Conservation (phyloP, 768 basidiomycete genomes). For the Pleurotus cornucopiae region DNA sequence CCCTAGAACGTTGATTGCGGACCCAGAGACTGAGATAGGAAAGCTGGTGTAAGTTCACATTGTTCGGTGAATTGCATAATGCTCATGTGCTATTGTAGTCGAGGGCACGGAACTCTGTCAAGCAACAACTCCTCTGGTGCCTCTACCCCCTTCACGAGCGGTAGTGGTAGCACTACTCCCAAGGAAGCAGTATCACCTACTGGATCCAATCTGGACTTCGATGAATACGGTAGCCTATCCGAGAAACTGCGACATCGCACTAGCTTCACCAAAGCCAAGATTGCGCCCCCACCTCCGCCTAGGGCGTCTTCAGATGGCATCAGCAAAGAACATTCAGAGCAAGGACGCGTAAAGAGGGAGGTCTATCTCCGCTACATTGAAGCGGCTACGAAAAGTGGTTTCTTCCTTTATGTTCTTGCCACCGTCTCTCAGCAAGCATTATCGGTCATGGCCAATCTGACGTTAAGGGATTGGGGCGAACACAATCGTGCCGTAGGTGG, state of each 20-base stretch:
- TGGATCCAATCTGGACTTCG: neutral
- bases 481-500: conserved; percentile 58
- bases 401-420: conserved; percentile 55
- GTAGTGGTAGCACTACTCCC: conserved; percentile 33
- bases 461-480: conserved; percentile 81
- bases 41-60: conserved; percentile 63
- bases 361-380: conserved; percentile 79
- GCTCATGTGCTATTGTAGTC: conserved; percentile 20
- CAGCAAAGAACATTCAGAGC: conserved; percentile 70
- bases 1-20: conserved; percentile 54
- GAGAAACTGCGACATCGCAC: conserved; percentile 56
- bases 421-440: conserved; percentile 51
- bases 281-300: conserved; percentile 37
- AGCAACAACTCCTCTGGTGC: conserved; percentile 41
- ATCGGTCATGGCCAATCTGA: conserved; percentile 59
- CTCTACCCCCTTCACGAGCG: conserved; percentile 42
- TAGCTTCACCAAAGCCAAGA: conserved; percentile 54
- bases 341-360: conserved; percentile 71
- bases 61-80: neutral
- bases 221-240: neutral
- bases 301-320: conserved; percentile 42
- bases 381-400: conserved; percentile 75
- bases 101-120: conserved; percentile 36
- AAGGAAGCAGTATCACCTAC: neutral
- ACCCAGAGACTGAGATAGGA: conserved; percentile 60